A percentile compares a stretch with the other conserved stretches of the same genome.
phyloP scores from a whole-genome alignment of 108 stramenopile genomes.

The Cyclostephanos invisitatus region DNA sequence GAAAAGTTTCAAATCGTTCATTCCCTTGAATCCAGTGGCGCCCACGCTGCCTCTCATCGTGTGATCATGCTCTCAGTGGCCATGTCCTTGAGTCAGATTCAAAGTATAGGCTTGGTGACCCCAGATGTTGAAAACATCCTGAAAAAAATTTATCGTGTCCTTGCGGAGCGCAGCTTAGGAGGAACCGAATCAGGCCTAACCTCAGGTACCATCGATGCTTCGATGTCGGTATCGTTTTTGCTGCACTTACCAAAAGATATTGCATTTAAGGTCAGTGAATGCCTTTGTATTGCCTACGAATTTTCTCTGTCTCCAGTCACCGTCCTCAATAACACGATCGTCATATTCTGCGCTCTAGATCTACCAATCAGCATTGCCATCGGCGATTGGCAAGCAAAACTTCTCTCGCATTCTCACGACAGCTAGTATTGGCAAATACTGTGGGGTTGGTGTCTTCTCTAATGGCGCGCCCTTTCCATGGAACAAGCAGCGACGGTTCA shows the following conservation, averaged over 20 bases:
- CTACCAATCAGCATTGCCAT: conserved; percentile 75
- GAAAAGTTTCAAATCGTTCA: conserved; percentile 45
- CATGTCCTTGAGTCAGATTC: conserved; percentile 32
- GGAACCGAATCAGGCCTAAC: conserved; percentile 76
- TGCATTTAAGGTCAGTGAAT: conserved; percentile 61
- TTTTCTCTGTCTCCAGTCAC: no score
- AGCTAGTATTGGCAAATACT: conserved; percentile 68
- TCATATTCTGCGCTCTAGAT: conserved; percentile 30
- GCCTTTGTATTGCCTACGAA: not conserved
- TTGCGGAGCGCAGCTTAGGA: conserved; percentile 76
- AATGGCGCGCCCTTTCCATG: conserved; percentile 50
- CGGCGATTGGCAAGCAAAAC: conserved; percentile 75
- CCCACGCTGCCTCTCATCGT: conserved; percentile 63
- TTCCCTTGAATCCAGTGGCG: conserved; percentile 59
- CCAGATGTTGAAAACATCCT: conserved; percentile 7
- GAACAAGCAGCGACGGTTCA: conserved; percentile 68
- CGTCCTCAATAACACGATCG: not conserved
- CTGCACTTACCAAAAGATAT: conserved; percentile 63
- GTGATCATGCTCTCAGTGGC: conserved; percentile 47
- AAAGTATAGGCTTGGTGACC: not conserved
- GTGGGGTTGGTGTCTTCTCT: conserved; percentile 44
- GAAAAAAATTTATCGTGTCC: conserved; percentile 25
- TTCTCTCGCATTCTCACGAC: conserved; percentile 62
- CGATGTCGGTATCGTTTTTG: conserved; percentile 67
- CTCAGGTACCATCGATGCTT: conserved; percentile 68